These are phyloP conservation scores for Chara braunii DNA, from an alignment of 139 green algal genomes.

Conservation along the genomic window DNA sequence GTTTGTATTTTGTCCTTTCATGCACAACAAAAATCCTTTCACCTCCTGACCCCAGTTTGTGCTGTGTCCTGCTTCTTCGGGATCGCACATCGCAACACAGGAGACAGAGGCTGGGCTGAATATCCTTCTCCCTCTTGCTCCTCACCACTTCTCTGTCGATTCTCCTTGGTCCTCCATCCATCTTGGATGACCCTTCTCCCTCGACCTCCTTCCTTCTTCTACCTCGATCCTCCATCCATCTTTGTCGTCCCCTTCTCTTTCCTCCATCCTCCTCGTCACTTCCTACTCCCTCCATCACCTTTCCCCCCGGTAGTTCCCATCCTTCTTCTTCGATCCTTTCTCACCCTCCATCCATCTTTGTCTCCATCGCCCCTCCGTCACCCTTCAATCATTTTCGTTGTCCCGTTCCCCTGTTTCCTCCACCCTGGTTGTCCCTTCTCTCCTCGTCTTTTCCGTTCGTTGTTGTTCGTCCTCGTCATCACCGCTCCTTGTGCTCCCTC, in stretches of 20 bases:
- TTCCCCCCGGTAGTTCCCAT: neutral
- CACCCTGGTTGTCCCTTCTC: neutral
- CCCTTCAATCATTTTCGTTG: neutral
- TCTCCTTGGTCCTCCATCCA: neutral
- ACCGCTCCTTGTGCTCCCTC: neutral
- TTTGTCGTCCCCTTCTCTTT: neutral
- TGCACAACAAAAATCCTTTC: too few species aligned
- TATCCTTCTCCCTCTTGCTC: neutral
- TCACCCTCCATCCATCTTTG: neutral
- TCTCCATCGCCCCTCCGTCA: neutral
- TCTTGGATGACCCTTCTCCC: neutral
- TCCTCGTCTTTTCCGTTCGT: neutral
- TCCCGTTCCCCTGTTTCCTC: neutral
- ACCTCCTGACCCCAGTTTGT: too few species aligned
- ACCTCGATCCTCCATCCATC: neutral
- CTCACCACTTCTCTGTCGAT: neutral
- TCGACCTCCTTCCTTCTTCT: neutral
- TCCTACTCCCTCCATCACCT: neutral
- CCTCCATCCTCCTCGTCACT: neutral
- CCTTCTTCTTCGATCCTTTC: neutral
- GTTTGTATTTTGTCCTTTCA: too few species aligned
- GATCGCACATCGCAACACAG: too few species aligned
- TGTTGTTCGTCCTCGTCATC: neutral
- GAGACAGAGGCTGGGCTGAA: too few species aligned
- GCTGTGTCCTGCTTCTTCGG: too few species aligned